phyloP scores from a whole-genome alignment of 139 green algal species.

The Chlamydomonas schloesseri region DNA sequence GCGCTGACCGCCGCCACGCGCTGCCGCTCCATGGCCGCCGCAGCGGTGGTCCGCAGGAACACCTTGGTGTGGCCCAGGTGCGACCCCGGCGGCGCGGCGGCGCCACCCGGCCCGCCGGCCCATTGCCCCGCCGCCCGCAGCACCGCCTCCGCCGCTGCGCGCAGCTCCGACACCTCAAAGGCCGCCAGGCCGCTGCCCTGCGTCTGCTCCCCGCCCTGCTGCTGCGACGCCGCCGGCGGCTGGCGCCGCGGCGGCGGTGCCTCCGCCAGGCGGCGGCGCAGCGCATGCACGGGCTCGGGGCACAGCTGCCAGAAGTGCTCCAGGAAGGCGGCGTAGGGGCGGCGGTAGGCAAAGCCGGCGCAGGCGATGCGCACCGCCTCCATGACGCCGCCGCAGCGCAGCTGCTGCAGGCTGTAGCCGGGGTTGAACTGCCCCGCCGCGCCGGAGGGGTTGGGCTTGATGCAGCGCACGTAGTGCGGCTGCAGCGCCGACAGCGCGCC shows the following conservation, averaged over 20 bases:
- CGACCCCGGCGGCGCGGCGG: too few relatives aligned
- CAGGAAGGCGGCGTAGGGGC: constrained; percentile 89
- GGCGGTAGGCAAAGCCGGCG: constrained; percentile 91
- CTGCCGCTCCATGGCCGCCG: constrained; percentile 90
- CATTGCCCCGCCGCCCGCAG: constrained; percentile 47
- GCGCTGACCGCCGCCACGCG: constrained; percentile 78
- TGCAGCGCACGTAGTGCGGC: constrained; percentile 99
- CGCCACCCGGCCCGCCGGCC: too few relatives aligned
- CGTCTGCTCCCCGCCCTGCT: background rate
- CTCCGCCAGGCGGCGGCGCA: constrained; percentile 34
- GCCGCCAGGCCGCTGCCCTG: background rate
- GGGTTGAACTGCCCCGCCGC: constrained; percentile 79
- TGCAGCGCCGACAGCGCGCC: constrained; percentile 87
- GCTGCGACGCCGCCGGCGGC: background rate
- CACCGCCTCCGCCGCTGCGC: constrained; percentile 48
- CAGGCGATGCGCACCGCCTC: constrained; percentile 97
- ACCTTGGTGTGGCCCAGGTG: constrained; percentile 90
- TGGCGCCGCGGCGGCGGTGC: constrained; percentile 52
- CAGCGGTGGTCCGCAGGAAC: constrained; percentile 72
- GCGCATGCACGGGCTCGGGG: constrained; percentile 50
- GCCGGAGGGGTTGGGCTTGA: constrained; percentile 96
- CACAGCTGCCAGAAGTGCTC: constrained; percentile 93
- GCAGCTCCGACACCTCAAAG: background rate
- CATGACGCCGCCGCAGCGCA: constrained; percentile 96
- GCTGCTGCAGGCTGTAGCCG: constrained; percentile 93